Base-by-base conservation (phyloP, 2,329 filamentous ascomycete species). In the Epichloe typhina region DNA sequence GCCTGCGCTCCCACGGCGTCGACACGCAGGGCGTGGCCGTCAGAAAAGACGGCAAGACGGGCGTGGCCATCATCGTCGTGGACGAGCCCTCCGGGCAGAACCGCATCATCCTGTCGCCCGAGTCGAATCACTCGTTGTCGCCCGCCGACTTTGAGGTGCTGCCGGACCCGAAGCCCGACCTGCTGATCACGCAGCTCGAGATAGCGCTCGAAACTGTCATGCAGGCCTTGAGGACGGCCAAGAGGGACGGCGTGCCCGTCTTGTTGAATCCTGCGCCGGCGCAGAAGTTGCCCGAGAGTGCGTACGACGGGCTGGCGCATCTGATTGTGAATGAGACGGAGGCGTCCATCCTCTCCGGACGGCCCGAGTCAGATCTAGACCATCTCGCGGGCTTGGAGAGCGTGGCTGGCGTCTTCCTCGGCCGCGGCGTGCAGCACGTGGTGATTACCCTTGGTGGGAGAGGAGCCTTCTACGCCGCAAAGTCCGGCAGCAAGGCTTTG, bases 301-400 rank as follows among this genome's bases (percentile, higher is more conserved):
- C 80, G 8, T 93, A 86, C 62, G 59, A 64, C 6, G 79, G 77
- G 1, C 75, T 96, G 35, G 80, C 82, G 41, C 88, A 95, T 60
- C 73, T 96, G 42, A 79, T 96, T 47, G 79, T 96, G 59, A 96
- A 97, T 62, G 90, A 96, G 71, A 93, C 84, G 1, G 90, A 96
- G 70, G 87, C 89, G 2, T 77, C 82, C 8, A 77, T 90, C 47
- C 75, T 95, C 50, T 82, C 79, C 0, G 80, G 77, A 2, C 71
- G 71, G 50, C 58, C 65, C 7, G 73, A 77, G 56, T 66, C 64
- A 0, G 72, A 74, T 23, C 70, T 81, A 49, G 74, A 77, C 31
- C 62, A 62, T 13, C 63, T 69, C 48, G 61, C 64, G 0, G 75
- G 75, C 1, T 58, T 77, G 42, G 61, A 65, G 53, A 61, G 59